phyloP scores from a whole-genome alignment of 2,329 filamentous ascomycete genomes.

The Lasiodiplodia gonubiensis region DNA sequence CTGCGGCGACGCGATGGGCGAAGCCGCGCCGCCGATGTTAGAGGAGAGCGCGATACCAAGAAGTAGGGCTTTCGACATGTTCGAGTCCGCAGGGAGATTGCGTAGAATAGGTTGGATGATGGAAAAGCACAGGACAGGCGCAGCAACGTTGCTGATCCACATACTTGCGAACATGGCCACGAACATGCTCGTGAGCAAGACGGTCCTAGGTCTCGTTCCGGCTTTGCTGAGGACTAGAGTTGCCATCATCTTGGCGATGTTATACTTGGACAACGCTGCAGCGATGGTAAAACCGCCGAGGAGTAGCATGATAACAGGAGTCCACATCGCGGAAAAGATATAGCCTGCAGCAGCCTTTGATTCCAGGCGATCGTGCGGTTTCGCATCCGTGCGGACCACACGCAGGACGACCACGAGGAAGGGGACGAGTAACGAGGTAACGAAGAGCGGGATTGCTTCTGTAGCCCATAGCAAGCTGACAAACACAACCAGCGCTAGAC shows the following conservation, averaged over 20 bases:
- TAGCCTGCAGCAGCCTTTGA: slow-evolving; percentile 81
- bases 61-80: slow-evolving; percentile 94
- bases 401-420: slow-evolving; percentile 88
- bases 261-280: slow-evolving; percentile 93
- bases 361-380: slow-evolving; percentile 72
- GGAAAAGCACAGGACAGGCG: slow-evolving; percentile 94
- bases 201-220: slow-evolving; percentile 84
- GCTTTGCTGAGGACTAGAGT: slow-evolving; percentile 96
- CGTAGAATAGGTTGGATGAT: slow-evolving; percentile 97
- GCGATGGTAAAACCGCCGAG: slow-evolving; percentile 96
- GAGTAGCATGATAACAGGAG: slow-evolving; percentile 96
- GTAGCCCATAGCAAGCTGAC: slow-evolving; percentile 96
- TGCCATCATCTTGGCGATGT: slow-evolving; percentile 96
- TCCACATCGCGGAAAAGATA: slow-evolving; percentile 98
- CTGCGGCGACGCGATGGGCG: slow-evolving; percentile 94
- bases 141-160: slow-evolving; percentile 98
- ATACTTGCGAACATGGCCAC: slow-evolving; percentile 97
- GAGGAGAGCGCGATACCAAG: slow-evolving; percentile 93
- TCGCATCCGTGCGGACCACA: slow-evolving; percentile 79
- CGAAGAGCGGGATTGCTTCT: slow-evolving; percentile 96
- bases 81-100: slow-evolving; percentile 85
- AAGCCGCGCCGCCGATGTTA: slow-evolving; percentile 95
- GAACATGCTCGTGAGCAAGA: slow-evolving; percentile 97
- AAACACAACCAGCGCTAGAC: slow-evolving; percentile 89
- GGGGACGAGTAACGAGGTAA: slow-evolving; percentile 90